Evolutionary conservation across 345 rosid species (phyloP).

Genomic region (Ricinus communis): DNA sequence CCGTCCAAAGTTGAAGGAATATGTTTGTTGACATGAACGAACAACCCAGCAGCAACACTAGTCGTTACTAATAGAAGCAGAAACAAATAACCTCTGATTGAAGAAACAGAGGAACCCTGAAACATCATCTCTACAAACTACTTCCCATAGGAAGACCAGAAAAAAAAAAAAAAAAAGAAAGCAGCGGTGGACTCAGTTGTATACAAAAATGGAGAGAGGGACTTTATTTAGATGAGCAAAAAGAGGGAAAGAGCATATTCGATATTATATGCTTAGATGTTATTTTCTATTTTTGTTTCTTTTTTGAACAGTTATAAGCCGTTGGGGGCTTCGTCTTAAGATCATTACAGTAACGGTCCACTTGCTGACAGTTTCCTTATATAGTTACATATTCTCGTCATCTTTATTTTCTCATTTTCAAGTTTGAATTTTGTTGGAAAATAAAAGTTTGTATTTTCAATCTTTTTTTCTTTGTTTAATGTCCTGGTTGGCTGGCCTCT

Average conservation of each 20-base stretch:
- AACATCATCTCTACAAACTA: background rate
- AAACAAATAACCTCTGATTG: too few species aligned
- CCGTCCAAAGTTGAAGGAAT: conserved; percentile 63
- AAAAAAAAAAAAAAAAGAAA: background rate
- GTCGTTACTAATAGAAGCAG: too few species aligned
- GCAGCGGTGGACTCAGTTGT: background rate
- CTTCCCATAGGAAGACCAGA: background rate
- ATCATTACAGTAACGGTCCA: too few species aligned
- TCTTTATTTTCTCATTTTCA: too few species aligned
- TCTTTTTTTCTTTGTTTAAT: too few species aligned
- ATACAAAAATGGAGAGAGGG: too few species aligned
- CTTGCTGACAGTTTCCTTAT: too few species aligned
- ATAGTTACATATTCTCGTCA: too few species aligned
- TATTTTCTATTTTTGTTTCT: too few species aligned
- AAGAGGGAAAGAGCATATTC: background rate
- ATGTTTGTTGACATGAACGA: background rate
- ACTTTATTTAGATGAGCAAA: background rate
- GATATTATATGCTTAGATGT: background rate
- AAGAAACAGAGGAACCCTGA: background rate
- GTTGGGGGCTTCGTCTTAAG: conserved; percentile 8
- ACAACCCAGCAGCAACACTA: background rate
- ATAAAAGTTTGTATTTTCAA: too few species aligned
- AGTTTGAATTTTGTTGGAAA: too few species aligned
- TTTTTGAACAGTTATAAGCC: background rate
- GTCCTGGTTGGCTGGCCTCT: too few species aligned